A percentile compares a stretch with the other conserved stretches of the same genome.
Conservation (phyloP, 805 yeast species). For the Priceomyces castillae region DNA sequence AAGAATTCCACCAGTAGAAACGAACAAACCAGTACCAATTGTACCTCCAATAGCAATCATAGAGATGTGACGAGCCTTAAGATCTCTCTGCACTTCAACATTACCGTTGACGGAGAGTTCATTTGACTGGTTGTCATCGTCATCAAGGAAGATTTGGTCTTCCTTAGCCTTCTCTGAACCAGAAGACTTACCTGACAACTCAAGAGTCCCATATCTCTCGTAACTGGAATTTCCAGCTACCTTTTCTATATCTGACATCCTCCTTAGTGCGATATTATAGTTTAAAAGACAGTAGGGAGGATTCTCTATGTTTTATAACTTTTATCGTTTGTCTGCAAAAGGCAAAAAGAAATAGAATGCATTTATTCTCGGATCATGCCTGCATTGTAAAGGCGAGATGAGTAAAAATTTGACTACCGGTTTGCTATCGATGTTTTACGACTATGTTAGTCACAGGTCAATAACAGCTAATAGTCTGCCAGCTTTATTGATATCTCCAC, state of each 20-base stretch:
- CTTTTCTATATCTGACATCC: constrained; percentile 6
- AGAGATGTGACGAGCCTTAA: constrained; percentile 65
- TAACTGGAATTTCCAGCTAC: constrained; percentile 2
- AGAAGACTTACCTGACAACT: background rate
- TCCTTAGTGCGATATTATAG: background rate
- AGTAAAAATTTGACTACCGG: background rate
- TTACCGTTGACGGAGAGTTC: background rate
- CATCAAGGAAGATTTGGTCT: background rate
- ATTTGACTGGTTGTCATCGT: background rate
- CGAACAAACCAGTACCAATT: constrained; percentile 75
- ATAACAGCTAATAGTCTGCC: too few species aligned
- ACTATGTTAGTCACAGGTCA: too few species aligned
- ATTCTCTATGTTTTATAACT: background rate
- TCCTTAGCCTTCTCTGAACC: background rate
- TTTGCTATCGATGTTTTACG: too few species aligned
- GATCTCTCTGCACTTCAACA: constrained; percentile 50
- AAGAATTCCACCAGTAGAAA: constrained; percentile 58
- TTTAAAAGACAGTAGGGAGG: background rate
- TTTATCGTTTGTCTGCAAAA: background rate
- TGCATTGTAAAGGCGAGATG: background rate
- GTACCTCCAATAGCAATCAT: constrained; percentile 82
- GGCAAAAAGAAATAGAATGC: background rate
- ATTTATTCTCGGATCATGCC: background rate
- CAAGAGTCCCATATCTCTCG: constrained; percentile 1
- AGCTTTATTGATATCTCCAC: too few species aligned